phyloP scores from a whole-genome alignment of 306 rosid genomes.

The Ammopiptanthus mongolicus region DNA sequence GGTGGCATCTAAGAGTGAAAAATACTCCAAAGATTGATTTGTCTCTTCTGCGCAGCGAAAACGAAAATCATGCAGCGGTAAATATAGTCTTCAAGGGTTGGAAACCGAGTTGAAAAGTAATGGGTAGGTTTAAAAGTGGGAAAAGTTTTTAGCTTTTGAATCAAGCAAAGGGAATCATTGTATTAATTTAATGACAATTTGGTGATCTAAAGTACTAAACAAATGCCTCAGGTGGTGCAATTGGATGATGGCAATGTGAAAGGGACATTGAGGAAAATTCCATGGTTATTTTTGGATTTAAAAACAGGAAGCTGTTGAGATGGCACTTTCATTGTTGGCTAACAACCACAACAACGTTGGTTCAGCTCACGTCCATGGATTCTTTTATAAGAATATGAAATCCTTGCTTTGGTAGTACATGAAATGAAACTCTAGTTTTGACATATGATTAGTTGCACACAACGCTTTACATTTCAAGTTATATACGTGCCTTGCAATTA shows the following conservation, averaged over 20 bases:
- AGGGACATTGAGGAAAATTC: slow-evolving; percentile 30
- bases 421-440: background rate
- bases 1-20: slow-evolving; percentile 38
- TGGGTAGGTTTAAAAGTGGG: slow-evolving; percentile 19
- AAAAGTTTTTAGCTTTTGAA: slow-evolving; percentile 32
- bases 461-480: background rate
- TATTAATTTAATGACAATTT: slow-evolving; percentile 24
- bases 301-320: slow-evolving; percentile 44
- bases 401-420: background rate
- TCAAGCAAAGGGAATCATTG: slow-evolving; percentile 20
- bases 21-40: slow-evolving; percentile 38
- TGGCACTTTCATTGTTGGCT: slow-evolving; percentile 36
- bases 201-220: background rate
- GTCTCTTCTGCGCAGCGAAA: slow-evolving; percentile 45
- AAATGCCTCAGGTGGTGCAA: slow-evolving; percentile 27
- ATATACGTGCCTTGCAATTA: background rate
- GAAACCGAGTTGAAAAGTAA: slow-evolving; percentile 28
- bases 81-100: slow-evolving; percentile 17
- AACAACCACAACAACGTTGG: slow-evolving; percentile 15
- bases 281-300: slow-evolving; percentile 12
- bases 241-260: slow-evolving; percentile 38
- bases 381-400: background rate
- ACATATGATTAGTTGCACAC: background rate
- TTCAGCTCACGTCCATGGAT: slow-evolving; percentile 12
- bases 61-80: slow-evolving; percentile 31